A percentile compares a stretch with the other conserved stretches of the same genome.
Evolutionary conservation across 2,329 filamentous ascomycete genomes (phyloP).

Genomic region (Diaporthe nobilis): DNA sequence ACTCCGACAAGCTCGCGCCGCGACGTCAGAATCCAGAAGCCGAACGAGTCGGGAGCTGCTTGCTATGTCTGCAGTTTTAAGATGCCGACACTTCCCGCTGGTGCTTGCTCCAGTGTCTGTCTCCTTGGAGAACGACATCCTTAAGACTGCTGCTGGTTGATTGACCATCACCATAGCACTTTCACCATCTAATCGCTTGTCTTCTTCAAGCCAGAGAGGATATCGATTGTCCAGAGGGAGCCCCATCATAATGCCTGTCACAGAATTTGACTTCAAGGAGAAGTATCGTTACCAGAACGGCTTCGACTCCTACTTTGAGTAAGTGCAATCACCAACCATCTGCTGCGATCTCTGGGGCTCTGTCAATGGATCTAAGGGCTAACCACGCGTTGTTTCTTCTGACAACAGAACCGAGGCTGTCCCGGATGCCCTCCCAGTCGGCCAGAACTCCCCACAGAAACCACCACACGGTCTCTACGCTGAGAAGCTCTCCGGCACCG

Average conservation of each 20-base stretch:
- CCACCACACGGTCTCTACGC: constrained; percentile 84
- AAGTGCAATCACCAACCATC: constrained; percentile 49
- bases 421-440: constrained; percentile 79
- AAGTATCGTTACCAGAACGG: constrained; percentile 84
- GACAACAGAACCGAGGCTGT: constrained; percentile 79
- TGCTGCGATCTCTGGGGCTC: not conserved
- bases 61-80: not conserved
- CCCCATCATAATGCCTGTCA: constrained; percentile 61
- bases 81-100: constrained; percentile 30
- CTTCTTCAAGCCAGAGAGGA: not conserved
- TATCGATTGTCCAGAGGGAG: not conserved
- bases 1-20: constrained; percentile 27
- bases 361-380: not conserved
- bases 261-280: constrained; percentile 62
- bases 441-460: constrained; percentile 86
- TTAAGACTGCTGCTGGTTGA: not conserved
- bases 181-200: not conserved
- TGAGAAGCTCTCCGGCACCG: constrained; percentile 81
- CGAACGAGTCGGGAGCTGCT: not conserved
- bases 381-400: not conserved
- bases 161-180: not conserved
- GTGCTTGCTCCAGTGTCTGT: not conserved
- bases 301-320: constrained; percentile 85
- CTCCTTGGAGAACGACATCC: not conserved
- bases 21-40: constrained; percentile 30